These are phyloP conservation scores for Alternaria rosae DNA, from an alignment of 2,329 filamentous ascomycete genomes.

Conservation along the genomic window DNA sequence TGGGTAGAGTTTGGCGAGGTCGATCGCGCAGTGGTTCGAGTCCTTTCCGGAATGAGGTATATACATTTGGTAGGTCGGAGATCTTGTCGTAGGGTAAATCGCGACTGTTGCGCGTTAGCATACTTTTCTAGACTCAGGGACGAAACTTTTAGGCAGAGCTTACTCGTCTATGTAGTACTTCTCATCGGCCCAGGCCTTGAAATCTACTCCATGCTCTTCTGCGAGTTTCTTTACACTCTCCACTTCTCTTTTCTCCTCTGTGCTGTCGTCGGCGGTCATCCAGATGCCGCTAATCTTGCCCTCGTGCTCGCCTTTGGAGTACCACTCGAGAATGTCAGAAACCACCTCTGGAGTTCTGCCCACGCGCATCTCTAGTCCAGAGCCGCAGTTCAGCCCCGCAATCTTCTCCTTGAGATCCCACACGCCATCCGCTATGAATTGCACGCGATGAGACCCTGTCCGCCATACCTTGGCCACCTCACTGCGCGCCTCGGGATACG, in stretches of 20 bases:
- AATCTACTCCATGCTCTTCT: slow-evolving; percentile 61
- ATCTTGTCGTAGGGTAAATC: slow-evolving; percentile 68
- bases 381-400: slow-evolving; percentile 64
- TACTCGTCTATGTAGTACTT: slow-evolving; percentile 84
- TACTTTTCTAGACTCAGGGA: neutral
- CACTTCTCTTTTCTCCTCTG: slow-evolving; percentile 74
- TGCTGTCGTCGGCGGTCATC: slow-evolving; percentile 75
- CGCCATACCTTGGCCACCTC: slow-evolving; percentile 73
- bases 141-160: slow-evolving; percentile 40
- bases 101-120: slow-evolving; percentile 58
- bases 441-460: slow-evolving; percentile 74
- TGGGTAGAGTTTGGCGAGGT: slow-evolving; percentile 65
- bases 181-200: slow-evolving; percentile 74
- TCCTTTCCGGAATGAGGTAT: slow-evolving; percentile 76
- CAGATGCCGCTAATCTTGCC: slow-evolving; percentile 69
- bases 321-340: slow-evolving; percentile 62
- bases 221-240: slow-evolving; percentile 62
- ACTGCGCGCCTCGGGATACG: slow-evolving; percentile 74
- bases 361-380: slow-evolving; percentile 66
- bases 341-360: slow-evolving; percentile 69
- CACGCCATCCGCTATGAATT: slow-evolving; percentile 74
- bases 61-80: slow-evolving; percentile 73
- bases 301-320: slow-evolving; percentile 38
- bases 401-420: slow-evolving; percentile 74
- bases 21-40: slow-evolving; percentile 73